Conservation (phyloP, 2,329 filamentous ascomycete genomes). For the Hypoxylon rubiginosum region DNA sequence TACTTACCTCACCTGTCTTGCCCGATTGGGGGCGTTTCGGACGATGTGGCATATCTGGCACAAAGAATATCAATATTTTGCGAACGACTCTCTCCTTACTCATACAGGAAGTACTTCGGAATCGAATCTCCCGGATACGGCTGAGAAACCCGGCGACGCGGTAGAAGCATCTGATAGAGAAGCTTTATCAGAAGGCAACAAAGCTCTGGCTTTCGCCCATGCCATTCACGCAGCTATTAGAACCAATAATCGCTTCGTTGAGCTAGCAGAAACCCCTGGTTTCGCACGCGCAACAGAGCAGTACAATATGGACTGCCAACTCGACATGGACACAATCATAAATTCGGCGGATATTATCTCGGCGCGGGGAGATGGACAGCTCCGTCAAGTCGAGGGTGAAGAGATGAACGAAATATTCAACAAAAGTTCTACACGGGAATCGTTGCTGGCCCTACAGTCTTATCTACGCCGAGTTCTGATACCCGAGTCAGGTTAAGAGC, state of each 20-base stretch:
- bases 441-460: slow-evolving; percentile 24
- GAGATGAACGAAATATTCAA: slow-evolving; percentile 18
- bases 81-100: neutral
- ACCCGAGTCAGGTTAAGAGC: neutral
- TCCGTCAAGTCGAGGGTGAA: neutral
- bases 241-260: slow-evolving; percentile 13
- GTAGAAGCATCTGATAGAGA: neutral
- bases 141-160: neutral
- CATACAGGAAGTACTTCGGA: neutral
- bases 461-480: slow-evolving; percentile 7
- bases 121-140: neutral
- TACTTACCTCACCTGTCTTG: slow-evolving; percentile 44
- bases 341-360: slow-evolving; percentile 30
- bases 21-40: slow-evolving; percentile 48
- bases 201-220: slow-evolving; percentile 8
- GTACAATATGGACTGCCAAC: slow-evolving; percentile 38
- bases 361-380: neutral
- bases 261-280: slow-evolving; percentile 14
- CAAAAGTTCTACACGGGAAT: slow-evolving; percentile 8
- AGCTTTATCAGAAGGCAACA: neutral
- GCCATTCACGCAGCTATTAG: slow-evolving; percentile 19
- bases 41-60: slow-evolving; percentile 49
- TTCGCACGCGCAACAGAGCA: slow-evolving; percentile 26
- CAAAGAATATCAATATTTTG: neutral
- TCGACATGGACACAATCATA: slow-evolving; percentile 45